Base-by-base conservation (phyloP, 1,139 yeast genomes). In the Candida glucosophila region DNA sequence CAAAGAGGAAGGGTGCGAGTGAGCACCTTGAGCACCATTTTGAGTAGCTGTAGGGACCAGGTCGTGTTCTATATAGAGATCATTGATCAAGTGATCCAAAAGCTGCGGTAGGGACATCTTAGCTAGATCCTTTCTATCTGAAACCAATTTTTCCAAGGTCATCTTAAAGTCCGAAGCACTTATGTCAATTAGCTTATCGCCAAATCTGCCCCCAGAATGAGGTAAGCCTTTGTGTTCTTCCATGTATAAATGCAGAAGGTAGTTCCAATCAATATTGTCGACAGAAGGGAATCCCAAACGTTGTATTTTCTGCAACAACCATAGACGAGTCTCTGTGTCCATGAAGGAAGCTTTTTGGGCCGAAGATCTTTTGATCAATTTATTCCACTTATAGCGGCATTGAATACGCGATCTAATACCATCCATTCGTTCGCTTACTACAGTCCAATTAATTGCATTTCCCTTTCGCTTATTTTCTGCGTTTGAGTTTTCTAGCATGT, bases 361-460 rank as follows among this genome's bases (percentile, higher is more conserved):
- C 5, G 76, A 75, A 44, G 67, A 78, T 36, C 82, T 62, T 43
- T 74, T 77, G 28, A 74, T 52, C 6, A 86, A 47, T 50, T 85
- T 86, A 43, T 80, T 79, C 95, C 96, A 88, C 50, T 88, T 88
- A 55, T 88, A 88, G 29, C 96, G 73, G 49, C 96, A 88, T 52
- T 88, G 97, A 36, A 88, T 86, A 37, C 97, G 67, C 1, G 94
- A 81, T 33, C 97, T 67, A 2, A 73, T 61, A 3, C 96, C 96
- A 21, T 82, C 77, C 94, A 88, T 85, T 25, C 71, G 60, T 44
- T 88, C 96, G 43, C 92, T 77, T 2, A 88, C 92, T 8, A 76
- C 59, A 0, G 96, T 86, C 96, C 97, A 88, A 48, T 88, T 88
- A 25, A 86, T 73, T 2, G 67, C 47, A 1, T 39, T 33, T 14